Evolutionary conservation across 768 basidiomycete species (phyloP), one percentile per base, ranked within the genome.

Genomic region (Zangia roseola): DNA sequence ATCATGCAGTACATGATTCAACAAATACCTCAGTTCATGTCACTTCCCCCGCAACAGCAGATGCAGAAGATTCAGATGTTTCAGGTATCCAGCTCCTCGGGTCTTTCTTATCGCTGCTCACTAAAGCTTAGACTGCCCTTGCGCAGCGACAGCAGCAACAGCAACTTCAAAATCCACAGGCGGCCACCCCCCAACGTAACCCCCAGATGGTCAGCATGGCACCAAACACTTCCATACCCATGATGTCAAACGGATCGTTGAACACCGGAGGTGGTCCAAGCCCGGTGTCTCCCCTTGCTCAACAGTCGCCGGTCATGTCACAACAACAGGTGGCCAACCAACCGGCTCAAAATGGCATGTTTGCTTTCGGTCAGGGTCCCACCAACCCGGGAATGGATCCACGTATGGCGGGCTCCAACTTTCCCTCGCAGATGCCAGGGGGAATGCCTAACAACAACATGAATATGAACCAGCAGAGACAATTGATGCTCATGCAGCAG

Each of bases 61-160:
- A 58, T 87, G 53, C 84, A 84, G 64, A 80, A 74, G 59, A 70
- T 88, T 65, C 63, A 78, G 30, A 50, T 65, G 46, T 60, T 78
- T 13, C 81, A 81, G 73, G 83, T 83, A 55, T 42, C 71, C 66
- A 7, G 12, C 16, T 0, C 24, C 24, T 14, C 1, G 10, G 14
- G 16, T 24, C 2, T 17, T 26, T 36, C 34, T 10, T 37, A 35
- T 36, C 5, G 30, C 39, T 45, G 42, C 54, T 62, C 31, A 62
- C 20, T 7, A 1, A 8, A 48, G 51, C 6, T 24, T 12, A 65
- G 61, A 44, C 12, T 28, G 49, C 21, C 36, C 10, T 67, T 37
- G 51, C 50, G 6, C 62, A 62, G 30, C 64, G 53, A 26, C 70
- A 67, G 13, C 69, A 70, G 31, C 60, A 60, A 53, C 50, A 64